Conservation (phyloP, 345 rosid genomes). For the Pistacia vera region DNA sequence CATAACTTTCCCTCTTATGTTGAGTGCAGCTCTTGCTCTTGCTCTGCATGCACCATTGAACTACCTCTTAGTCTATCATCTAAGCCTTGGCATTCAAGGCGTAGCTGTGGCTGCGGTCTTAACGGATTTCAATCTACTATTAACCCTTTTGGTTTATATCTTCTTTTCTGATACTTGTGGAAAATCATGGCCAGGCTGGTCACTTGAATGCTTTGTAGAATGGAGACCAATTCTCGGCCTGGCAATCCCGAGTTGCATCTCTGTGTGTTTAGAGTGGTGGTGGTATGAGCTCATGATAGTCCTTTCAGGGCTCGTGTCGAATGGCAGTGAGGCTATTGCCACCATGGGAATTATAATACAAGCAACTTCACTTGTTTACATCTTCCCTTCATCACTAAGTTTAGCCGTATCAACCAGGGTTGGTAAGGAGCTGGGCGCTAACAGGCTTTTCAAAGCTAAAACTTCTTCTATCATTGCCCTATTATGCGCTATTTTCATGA, state of each 20-base stretch:
- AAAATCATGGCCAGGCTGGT: constrained; percentile 53
- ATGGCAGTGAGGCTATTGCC: constrained; percentile 49
- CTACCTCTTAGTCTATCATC: constrained; percentile 32
- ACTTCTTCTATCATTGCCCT: constrained; percentile 37
- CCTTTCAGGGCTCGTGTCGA: constrained; percentile 43
- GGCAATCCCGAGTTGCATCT: constrained; percentile 52
- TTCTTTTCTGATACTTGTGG: constrained; percentile 36
- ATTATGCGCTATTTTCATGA: constrained; percentile 33
- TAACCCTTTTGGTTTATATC: constrained; percentile 38
- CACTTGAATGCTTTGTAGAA: constrained; percentile 37
- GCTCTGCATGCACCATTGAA: constrained; percentile 48
- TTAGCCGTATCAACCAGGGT: constrained; percentile 50
- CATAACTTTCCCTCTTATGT: constrained; percentile 49
- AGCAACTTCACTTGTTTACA: constrained; percentile 51
- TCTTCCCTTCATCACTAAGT: constrained; percentile 52
- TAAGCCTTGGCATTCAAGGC: constrained; percentile 45
- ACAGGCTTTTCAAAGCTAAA: constrained; percentile 38
- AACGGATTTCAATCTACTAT: constrained; percentile 42
- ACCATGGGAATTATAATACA: constrained; percentile 59
- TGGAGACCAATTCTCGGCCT: constrained; percentile 46
- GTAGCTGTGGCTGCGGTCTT: constrained; percentile 42
- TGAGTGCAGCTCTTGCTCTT: constrained; percentile 48
- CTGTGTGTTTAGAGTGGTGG: constrained; percentile 70
- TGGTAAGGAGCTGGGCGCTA: constrained; percentile 53
- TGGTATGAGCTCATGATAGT: constrained; percentile 67